Evolutionary conservation across 2,329 filamentous ascomycete species (phyloP).

Genomic region (Arachnopeziza araneosa): DNA sequence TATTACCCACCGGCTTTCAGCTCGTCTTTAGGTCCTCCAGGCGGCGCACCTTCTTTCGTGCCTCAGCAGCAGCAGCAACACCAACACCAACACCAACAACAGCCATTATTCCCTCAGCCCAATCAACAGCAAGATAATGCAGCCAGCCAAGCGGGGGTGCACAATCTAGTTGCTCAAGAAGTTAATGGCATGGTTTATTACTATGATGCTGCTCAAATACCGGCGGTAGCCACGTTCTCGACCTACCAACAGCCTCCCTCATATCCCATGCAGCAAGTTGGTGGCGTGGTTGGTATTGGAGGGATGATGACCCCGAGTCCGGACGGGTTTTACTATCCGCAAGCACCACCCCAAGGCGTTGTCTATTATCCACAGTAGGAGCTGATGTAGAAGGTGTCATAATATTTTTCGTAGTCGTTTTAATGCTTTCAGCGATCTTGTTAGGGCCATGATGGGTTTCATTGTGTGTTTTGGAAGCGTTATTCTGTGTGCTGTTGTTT

Average conservation of each 20-base stretch:
- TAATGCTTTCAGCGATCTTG: conserved; percentile 29
- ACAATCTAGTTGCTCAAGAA: conserved; percentile 71
- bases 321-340: conserved; percentile 66
- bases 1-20: conserved; percentile 60
- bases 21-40: conserved; percentile 39
- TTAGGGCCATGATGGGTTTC: conserved; percentile 21
- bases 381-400: not conserved
- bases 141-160: conserved; percentile 45
- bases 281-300: conserved; percentile 62
- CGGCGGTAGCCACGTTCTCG: conserved; percentile 34
- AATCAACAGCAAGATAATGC: conserved; percentile 29
- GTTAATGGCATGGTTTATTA: conserved; percentile 96
- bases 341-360: conserved; percentile 45
- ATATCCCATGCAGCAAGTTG: conserved; percentile 47
- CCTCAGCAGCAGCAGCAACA: conserved; percentile 30
- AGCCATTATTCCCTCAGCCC: conserved; percentile 18
- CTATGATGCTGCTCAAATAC: conserved; percentile 72
- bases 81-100: no score
- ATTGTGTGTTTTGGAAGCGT: conserved; percentile 26
- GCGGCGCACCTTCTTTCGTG: conserved; percentile 24
- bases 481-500: conserved; percentile 18
- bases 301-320: conserved; percentile 71
- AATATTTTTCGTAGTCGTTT: conserved; percentile 23
- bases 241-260: conserved; percentile 3
- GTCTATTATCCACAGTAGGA: conserved; percentile 57